These are phyloP conservation scores for Tetragonia tetragonoides DNA, from an alignment of 148 eudicot genomes.

Conservation along the genomic window DNA sequence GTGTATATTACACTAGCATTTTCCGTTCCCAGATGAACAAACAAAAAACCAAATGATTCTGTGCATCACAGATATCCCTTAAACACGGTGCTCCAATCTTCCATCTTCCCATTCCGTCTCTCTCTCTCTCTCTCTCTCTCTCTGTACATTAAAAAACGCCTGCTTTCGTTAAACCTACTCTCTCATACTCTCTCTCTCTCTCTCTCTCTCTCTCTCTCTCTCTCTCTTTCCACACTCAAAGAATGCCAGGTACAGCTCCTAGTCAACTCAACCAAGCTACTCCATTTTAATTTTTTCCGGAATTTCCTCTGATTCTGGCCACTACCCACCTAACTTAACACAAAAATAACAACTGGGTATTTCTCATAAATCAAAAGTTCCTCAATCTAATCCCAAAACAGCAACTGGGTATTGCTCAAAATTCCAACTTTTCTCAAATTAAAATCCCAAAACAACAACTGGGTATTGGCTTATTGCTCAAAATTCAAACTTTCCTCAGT, in stretches of 20 bases:
- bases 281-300: neutral
- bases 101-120: neutral
- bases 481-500: neutral
- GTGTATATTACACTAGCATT: too few relatives aligned
- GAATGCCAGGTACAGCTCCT: constrained; percentile 14
- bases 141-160: constrained; percentile 3
- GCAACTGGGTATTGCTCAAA: constrained; percentile 8
- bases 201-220: neutral
- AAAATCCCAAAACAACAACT: neutral
- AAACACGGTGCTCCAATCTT: neutral
- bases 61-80: neutral
- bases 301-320: neutral
- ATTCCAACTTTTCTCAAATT: neutral
- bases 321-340: neutral
- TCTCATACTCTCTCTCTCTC: neutral
- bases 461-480: neutral
- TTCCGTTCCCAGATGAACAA: too few relatives aligned
- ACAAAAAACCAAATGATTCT: too few relatives aligned
- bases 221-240: neutral
- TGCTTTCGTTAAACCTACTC: constrained; percentile 15
- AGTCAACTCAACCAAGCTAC: constrained; percentile 18
- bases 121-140: neutral
- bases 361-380: constrained; percentile 5
- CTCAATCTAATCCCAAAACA: neutral
- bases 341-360: neutral